Conservation (phyloP, 192 early-diverging fungal genomes). For the Cladochytrium replicatum region DNA sequence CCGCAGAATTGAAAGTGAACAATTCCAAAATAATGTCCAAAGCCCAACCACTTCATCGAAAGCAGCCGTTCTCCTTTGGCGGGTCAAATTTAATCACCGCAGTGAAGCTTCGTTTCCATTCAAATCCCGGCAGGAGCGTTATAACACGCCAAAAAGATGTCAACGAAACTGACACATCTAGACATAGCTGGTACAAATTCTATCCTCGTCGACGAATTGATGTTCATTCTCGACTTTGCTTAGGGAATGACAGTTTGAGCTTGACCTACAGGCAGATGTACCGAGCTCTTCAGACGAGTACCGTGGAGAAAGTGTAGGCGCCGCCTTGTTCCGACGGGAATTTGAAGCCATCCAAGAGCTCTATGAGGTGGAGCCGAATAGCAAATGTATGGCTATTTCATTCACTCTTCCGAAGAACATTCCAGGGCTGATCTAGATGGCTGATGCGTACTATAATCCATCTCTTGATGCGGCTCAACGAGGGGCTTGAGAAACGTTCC, state of each 20-base stretch:
- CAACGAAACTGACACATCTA: conserved; percentile 2
- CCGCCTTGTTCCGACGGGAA: conserved; percentile 47
- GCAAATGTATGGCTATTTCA: conserved; percentile 50
- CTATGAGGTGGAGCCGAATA: conserved; percentile 67
- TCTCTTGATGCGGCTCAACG: conserved; percentile 37
- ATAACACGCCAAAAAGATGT: conserved; percentile 1
- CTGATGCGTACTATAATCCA: conserved; percentile 45
- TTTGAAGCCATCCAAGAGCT: conserved; percentile 54
- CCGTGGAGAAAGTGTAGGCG: no score
- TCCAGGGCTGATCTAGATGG: conserved; percentile 25
- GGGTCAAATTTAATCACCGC: no score
- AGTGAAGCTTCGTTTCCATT: no score
- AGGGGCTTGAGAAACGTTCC: conserved; percentile 28
- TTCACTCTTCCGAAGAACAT: no score
- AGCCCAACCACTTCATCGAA: no score
- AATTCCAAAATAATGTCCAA: no score
- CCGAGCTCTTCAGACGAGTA: no score
- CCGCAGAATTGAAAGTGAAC: no score
- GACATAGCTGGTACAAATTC: not conserved
- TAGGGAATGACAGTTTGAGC: not conserved
- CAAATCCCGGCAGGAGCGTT: no score
- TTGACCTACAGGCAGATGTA: not conserved
- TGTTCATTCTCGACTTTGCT: not conserved
- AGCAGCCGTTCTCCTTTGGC: no score
- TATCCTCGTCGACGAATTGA: not conserved